Percentiles rank a stretch among this genome's conserved stretches.
Conservation (phyloP, 345 rosid species). For the Hibiscus tridactylites region DNA sequence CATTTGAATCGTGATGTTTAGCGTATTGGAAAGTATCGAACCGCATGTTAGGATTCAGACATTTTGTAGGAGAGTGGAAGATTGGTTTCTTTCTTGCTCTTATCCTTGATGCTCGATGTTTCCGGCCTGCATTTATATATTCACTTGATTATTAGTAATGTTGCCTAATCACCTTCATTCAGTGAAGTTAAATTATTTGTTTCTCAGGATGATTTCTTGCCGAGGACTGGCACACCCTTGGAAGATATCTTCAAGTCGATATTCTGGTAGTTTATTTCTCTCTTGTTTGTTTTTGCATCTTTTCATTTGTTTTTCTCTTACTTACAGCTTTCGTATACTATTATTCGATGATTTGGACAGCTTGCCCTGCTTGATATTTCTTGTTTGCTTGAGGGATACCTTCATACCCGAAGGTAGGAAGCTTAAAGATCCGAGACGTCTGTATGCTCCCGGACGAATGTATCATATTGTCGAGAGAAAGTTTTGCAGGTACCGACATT, state of each 20-base stretch:
- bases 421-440: constrained; percentile 77
- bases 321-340: too few species aligned
- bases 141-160: neutral
- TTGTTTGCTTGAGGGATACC: constrained; percentile 92
- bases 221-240: constrained; percentile 89
- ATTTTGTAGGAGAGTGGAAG: neutral
- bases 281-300: neutral
- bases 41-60: neutral
- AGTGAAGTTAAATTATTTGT: neutral
- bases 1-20: too few species aligned
- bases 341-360: constrained; percentile 55
- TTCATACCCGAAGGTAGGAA: constrained; percentile 86
- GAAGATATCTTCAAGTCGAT: constrained; percentile 82
- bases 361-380: constrained; percentile 88
- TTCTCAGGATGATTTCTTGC: constrained; percentile 88
- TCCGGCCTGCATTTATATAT: neutral
- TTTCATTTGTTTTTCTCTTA: constrained; percentile 5
- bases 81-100: neutral
- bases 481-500: constrained; percentile 66
- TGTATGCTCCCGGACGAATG: constrained; percentile 91
- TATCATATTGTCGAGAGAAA: constrained; percentile 88
- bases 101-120: neutral
- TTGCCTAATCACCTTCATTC: neutral
- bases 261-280: constrained; percentile 54
- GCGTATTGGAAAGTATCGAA: too few species aligned